phyloP scores from a whole-genome alignment of 2,329 filamentous ascomycete species.

The Pseudopyrenochaeta lycopersici region DNA sequence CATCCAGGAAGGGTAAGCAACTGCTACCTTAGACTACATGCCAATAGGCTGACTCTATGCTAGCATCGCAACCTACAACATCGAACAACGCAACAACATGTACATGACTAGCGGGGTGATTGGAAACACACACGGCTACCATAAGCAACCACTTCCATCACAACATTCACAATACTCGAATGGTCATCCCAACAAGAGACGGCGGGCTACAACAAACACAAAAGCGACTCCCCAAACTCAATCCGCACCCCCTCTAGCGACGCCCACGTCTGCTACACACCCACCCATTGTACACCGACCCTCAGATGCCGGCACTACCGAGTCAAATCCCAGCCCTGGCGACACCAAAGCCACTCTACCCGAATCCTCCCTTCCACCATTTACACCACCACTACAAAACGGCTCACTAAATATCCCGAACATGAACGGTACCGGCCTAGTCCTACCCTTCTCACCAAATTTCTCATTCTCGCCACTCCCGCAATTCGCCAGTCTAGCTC shows the following conservation, averaged over 20 bases:
- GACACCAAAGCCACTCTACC: conserved; percentile 28
- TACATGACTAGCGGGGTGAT: conserved; percentile 44
- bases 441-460: conserved; percentile 53
- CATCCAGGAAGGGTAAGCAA: conserved; percentile 62
- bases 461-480: conserved; percentile 50
- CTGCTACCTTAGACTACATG: not conserved
- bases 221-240: conserved; percentile 23
- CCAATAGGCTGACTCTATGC: conserved; percentile 15
- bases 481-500: conserved; percentile 43
- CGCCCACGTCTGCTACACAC: conserved; percentile 42
- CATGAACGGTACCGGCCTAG: conserved; percentile 27
- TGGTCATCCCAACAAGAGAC: conserved; percentile 45
- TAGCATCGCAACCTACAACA: conserved; percentile 46
- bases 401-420: conserved; percentile 23
- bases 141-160: conserved; percentile 34
- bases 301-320: conserved; percentile 33
- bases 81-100: conserved; percentile 49
- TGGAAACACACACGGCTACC: conserved; percentile 34
- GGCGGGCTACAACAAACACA: conserved; percentile 42
- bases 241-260: conserved; percentile 34
- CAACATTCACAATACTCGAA: conserved; percentile 38
- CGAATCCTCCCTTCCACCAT: conserved; percentile 34
- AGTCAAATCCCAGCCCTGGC: conserved; percentile 33
- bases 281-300: conserved; percentile 27
- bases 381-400: conserved; percentile 37